These are phyloP conservation scores for Pseudozyma tsukubaensis DNA, from an alignment of 1,284 basidiomycete species.

Conservation along the genomic window DNA sequence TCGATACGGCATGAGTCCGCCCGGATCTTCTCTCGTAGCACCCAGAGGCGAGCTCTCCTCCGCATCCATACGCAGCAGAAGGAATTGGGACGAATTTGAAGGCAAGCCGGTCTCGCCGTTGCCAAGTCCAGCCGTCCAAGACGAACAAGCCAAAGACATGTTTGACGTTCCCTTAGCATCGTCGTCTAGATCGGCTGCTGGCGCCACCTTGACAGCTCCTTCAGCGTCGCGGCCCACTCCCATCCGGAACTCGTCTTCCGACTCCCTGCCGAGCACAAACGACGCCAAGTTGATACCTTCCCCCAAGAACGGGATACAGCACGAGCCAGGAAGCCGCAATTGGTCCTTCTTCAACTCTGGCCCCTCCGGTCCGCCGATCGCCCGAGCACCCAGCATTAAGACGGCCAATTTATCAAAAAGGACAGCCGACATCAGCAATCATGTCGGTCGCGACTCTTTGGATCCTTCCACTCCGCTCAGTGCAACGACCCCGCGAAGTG, in stretches of 20 bases:
- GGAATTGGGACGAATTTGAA: conserved; percentile 65
- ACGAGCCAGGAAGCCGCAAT: conserved; percentile 41
- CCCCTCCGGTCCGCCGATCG: conserved; percentile 16
- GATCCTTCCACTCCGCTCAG: conserved; percentile 16
- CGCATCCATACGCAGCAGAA: conserved; percentile 59
- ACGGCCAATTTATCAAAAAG: conserved; percentile 12
- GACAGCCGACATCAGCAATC: conserved; percentile 1
- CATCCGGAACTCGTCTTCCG: conserved; percentile 10
- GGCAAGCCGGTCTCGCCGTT: conserved; percentile 63
- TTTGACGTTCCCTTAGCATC: conserved; percentile 42
- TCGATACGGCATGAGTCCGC: conserved; percentile 25
- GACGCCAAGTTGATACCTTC: conserved; percentile 10
- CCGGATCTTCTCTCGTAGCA: conserved; percentile 19
- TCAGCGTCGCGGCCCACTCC: background rate
- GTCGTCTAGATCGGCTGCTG: conserved; percentile 5
- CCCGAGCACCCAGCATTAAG: conserved; percentile 45
- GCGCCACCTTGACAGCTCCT: conserved; percentile 2
- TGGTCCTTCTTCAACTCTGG: conserved; percentile 57
- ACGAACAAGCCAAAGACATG: conserved; percentile 38
- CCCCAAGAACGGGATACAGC: conserved; percentile 5
- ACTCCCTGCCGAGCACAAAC: conserved; percentile 16
- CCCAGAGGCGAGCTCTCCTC: conserved; percentile 46
- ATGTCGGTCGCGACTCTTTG: conserved; percentile 9
- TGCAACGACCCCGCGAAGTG: conserved; percentile 3
- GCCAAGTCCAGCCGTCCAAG: conserved; percentile 54